Evolutionary conservation across 208 protist genomes (phyloP).

Genomic region (Porcisia hertigi): DNA sequence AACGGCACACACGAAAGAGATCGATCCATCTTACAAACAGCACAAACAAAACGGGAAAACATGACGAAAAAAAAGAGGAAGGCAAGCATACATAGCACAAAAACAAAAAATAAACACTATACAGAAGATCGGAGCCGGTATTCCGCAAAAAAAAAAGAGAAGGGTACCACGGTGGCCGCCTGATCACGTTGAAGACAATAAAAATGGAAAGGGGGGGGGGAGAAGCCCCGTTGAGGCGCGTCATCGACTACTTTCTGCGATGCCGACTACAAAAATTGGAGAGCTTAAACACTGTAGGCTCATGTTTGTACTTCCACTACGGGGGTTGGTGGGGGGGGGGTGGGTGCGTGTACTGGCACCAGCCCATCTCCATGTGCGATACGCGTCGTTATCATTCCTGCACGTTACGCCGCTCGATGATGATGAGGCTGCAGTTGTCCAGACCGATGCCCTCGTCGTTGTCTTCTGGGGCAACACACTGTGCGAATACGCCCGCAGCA

Average conservation of each 20-base stretch:
- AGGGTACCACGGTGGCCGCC: not conserved
- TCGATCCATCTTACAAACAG: no score
- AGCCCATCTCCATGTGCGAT: no score
- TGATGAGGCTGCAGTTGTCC: slow-evolving; percentile 78
- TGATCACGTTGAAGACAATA: not conserved
- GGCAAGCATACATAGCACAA: not conserved
- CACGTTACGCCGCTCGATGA: slow-evolving; percentile 57
- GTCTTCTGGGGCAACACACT: slow-evolving; percentile 69
- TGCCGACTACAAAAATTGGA: no score
- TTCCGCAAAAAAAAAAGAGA: slow-evolving; percentile 8
- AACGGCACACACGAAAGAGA: no score
- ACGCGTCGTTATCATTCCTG: slow-evolving; percentile 11
- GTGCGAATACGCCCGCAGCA: slow-evolving; percentile 70
- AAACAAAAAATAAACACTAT: not conserved
- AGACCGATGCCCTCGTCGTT: slow-evolving; percentile 81
- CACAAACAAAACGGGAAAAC: not conserved
- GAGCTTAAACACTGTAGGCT: not conserved
- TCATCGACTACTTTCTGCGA: not conserved
- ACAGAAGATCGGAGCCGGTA: not conserved
- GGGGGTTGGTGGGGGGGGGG: no score
- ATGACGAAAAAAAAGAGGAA: slow-evolving; percentile 5
- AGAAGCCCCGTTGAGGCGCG: not conserved
- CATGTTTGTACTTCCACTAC: not conserved
- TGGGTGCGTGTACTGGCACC: not conserved
- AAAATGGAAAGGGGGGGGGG: slow-evolving; percentile 3